phyloP scores from a whole-genome alignment of 1,284 basidiomycete genomes.

The Pascua sp. region DNA sequence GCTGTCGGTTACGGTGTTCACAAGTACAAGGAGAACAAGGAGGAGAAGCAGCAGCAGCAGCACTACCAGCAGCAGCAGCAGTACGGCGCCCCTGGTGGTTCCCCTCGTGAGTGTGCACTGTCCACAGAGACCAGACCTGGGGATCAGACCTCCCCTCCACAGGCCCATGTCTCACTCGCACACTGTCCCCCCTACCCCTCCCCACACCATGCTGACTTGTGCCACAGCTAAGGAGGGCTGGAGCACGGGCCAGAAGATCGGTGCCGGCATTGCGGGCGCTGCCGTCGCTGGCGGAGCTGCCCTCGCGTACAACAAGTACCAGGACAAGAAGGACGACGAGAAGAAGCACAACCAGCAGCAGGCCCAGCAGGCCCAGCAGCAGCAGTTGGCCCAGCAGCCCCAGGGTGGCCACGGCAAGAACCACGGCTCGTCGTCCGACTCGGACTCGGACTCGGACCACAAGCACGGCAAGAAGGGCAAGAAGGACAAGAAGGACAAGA shows the following conservation, averaged over 20 bases:
- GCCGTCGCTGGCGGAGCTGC: background rate
- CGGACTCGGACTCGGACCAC: background rate
- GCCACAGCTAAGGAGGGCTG: background rate
- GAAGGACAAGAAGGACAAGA: too few relatives aligned
- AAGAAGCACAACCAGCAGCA: background rate
- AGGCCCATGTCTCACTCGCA: too few relatives aligned
- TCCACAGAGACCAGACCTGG: too few relatives aligned
- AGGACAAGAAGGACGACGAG: background rate
- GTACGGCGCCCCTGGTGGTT: too few relatives aligned
- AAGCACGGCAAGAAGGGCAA: too few relatives aligned
- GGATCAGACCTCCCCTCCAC: too few relatives aligned
- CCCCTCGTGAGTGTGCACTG: too few relatives aligned
- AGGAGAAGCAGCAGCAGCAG: background rate
- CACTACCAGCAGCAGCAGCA: background rate
- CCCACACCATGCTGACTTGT: too few relatives aligned
- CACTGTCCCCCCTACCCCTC: too few relatives aligned
- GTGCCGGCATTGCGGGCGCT: background rate
- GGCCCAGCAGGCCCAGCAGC: background rate
- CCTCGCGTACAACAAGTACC: conserved; percentile 4
- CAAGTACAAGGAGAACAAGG: conserved; percentile 6
- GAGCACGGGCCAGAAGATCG: conserved; percentile 1
- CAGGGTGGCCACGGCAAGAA: background rate
- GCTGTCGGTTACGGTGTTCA: conserved; percentile 5
- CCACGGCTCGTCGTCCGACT: conserved; percentile 5
- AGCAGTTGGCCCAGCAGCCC: background rate